phyloP scores from a whole-genome alignment of 2,329 filamentous ascomycete genomes.

The Colletotrichum paranaense region DNA sequence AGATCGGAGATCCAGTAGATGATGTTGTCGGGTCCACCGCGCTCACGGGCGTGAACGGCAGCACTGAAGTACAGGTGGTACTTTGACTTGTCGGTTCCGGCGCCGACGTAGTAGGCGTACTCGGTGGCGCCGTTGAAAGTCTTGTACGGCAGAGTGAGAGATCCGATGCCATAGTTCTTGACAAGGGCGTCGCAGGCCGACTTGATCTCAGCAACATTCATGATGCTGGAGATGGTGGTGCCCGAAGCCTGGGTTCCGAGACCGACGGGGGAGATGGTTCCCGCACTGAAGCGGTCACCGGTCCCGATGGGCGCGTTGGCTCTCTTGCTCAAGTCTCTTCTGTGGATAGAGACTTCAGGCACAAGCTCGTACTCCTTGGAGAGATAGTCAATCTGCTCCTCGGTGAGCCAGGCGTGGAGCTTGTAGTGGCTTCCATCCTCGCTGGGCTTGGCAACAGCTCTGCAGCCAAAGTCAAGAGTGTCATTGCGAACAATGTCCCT shows the following conservation, averaged over 20 bases:
- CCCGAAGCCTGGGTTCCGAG: conserved; percentile 41
- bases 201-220: conserved; percentile 57
- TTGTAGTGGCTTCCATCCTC: conserved; percentile 29
- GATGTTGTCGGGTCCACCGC: conserved; percentile 66
- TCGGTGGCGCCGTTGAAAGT: conserved; percentile 52
- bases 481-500: conserved; percentile 32
- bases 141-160: conserved; percentile 54
- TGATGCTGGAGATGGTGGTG: conserved; percentile 51
- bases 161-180: conserved; percentile 51
- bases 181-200: conserved; percentile 56
- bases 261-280: conserved; percentile 42
- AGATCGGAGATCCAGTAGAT: conserved; percentile 69
- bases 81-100: conserved; percentile 26
- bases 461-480: conserved; percentile 31
- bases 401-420: conserved; percentile 29
- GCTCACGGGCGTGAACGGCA: conserved; percentile 68
- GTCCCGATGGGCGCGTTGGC: conserved; percentile 47
- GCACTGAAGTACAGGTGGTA: conserved; percentile 64
- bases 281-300: conserved; percentile 32
- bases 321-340: conserved; percentile 18
- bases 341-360: conserved; percentile 20
- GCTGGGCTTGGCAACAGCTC: conserved; percentile 25
- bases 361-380: conserved; percentile 27
- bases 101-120: conserved; percentile 39
- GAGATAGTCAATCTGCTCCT: conserved; percentile 25